These are phyloP conservation scores for Chloridella minuta DNA, from an alignment of 352 stramenopile species.

Conservation along the genomic window DNA sequence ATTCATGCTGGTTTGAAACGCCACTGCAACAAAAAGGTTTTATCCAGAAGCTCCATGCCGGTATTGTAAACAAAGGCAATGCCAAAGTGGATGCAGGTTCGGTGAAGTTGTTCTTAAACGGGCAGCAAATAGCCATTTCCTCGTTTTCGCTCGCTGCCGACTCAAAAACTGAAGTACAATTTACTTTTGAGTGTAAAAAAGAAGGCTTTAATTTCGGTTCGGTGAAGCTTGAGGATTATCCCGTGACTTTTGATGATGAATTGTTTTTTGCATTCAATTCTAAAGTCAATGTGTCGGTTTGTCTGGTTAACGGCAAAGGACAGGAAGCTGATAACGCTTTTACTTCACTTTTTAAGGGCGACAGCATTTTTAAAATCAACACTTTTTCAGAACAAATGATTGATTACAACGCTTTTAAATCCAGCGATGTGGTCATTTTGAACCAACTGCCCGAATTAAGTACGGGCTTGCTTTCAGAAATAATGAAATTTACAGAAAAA, in stretches of 20 bases:
- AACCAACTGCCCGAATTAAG: not conserved
- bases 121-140: not conserved
- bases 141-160: not conserved
- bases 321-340: not conserved
- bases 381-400: not conserved
- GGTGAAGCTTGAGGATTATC: not conserved
- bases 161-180: not conserved
- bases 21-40: not conserved
- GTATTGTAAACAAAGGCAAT: not conserved
- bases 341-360: not conserved
- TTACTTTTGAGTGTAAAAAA: not conserved
- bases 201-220: not conserved
- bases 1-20: not conserved
- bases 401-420: not conserved
- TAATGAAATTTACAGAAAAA: not conserved
- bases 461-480: not conserved
- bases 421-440: not conserved
- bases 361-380: not conserved
- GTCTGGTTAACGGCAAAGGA: not conserved
- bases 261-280: not conserved
- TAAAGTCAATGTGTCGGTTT: not conserved
- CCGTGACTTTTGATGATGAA: not conserved
- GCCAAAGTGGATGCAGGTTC: not conserved
- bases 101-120: not conserved
- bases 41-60: not conserved